Percentiles rank a stretch among this genome's conserved stretches.
These are phyloP conservation scores for barley (Hordeum vulgare) DNA, from an alignment of 176 grass and related monocot species.

Conservation along the genomic window MorexV3_pseudomolecules_assembly NC_058524.1:3496012-3496511, in stretches of 20 bases:
- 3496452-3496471: background rate
- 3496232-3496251: background rate
- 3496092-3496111: background rate
- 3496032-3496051: slow-evolving; percentile 43
- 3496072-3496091: slow-evolving; percentile 25
- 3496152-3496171: slow-evolving; percentile 72
- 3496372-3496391: background rate
- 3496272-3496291: background rate
- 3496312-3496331: background rate
- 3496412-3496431: background rate
- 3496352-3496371: background rate
- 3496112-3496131: slow-evolving; percentile 16
- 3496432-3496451: background rate
- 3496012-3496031: slow-evolving; percentile 62
- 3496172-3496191: slow-evolving; percentile 56
- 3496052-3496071: slow-evolving; percentile 32
- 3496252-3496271: slow-evolving; percentile 23
- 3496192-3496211: slow-evolving; percentile 75
- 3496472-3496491: background rate
- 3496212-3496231: background rate
- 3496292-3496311: background rate
- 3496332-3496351: background rate
- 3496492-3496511: background rate
- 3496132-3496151: slow-evolving; percentile 11
- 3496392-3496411: slow-evolving; percentile 17